Conservation (phyloP, 179 eudicot species). For the Spinacia oleracea region DNA sequence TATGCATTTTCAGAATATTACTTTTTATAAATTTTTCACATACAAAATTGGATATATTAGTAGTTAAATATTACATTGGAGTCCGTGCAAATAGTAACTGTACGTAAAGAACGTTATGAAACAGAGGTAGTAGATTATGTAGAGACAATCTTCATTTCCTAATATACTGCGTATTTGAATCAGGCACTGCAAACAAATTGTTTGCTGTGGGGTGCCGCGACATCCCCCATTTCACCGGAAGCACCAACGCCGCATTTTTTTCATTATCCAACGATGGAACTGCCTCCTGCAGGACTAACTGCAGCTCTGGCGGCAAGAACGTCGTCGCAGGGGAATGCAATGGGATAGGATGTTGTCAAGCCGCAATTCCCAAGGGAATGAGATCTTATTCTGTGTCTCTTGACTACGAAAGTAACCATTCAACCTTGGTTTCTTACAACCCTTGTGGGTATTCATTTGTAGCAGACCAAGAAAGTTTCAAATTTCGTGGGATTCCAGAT, state of each 20-base stretch:
- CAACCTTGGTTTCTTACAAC: not conserved
- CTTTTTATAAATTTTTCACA: too few relatives aligned
- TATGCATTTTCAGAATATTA: too few relatives aligned
- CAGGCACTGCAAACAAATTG: not conserved
- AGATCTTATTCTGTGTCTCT: not conserved
- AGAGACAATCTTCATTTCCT: too few relatives aligned
- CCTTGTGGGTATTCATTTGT: conserved; percentile 4
- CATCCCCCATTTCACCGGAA: not conserved
- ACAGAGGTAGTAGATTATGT: too few relatives aligned
- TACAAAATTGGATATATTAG: too few relatives aligned
- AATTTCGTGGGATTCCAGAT: conserved; percentile 3
- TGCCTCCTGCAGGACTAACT: not conserved
- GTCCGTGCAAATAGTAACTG: too few relatives aligned
- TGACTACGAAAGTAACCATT: not conserved
- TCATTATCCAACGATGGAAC: not conserved
- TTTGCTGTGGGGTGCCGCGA: not conserved
- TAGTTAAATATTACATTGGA: too few relatives aligned
- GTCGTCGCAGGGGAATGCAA: not conserved
- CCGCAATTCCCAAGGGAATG: not conserved
- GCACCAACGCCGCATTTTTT: not conserved
- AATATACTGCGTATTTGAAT: too few relatives aligned
- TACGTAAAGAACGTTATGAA: too few relatives aligned
- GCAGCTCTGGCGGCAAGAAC: not conserved
- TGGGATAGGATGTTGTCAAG: conserved; percentile 1
- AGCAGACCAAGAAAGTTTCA: not conserved